Evolutionary conservation across 441 rosid species (phyloP).

Genomic region (Biscutella laevigata): DNA sequence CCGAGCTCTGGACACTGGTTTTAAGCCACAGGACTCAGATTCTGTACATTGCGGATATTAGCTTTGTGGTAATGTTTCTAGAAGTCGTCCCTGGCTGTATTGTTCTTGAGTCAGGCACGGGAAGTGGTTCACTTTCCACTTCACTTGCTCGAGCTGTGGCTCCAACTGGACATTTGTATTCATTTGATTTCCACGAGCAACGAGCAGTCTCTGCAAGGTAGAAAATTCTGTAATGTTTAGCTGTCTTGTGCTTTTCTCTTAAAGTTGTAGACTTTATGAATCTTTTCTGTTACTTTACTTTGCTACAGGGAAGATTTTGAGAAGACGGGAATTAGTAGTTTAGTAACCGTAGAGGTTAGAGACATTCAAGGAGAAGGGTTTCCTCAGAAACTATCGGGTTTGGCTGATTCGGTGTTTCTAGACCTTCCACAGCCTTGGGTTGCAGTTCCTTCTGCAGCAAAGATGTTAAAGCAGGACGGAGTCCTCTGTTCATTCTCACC

Average conservation of each 20-base stretch:
- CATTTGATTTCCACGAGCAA: conserved; percentile 89
- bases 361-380: conserved; percentile 86
- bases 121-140: conserved; percentile 81
- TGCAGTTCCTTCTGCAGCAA: conserved; percentile 60
- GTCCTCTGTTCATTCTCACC: conserved; percentile 81
- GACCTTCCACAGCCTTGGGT: conserved; percentile 92
- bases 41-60: conserved; percentile 85
- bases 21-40: conserved; percentile 92
- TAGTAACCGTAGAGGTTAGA: conserved; percentile 74
- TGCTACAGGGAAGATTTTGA: conserved; percentile 68
- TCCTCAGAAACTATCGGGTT: conserved; percentile 53
- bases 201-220: conserved; percentile 87
- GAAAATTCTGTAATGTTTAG: conserved; percentile 1
- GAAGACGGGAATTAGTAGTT: conserved; percentile 53
- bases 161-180: conserved; percentile 82
- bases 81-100: conserved; percentile 83
- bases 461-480: conserved; percentile 77
- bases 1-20: conserved; percentile 86
- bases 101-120: conserved; percentile 86
- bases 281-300: not conserved
- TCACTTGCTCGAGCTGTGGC: conserved; percentile 83
- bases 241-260: not conserved
- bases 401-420: conserved; percentile 68
- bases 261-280: not conserved
- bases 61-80: conserved; percentile 63